Evolutionary conservation across 176 grass and related monocot species (phyloP), one percentile per base, ranked within the genome.

Genomic region (Musa schizocarpa): DNA sequence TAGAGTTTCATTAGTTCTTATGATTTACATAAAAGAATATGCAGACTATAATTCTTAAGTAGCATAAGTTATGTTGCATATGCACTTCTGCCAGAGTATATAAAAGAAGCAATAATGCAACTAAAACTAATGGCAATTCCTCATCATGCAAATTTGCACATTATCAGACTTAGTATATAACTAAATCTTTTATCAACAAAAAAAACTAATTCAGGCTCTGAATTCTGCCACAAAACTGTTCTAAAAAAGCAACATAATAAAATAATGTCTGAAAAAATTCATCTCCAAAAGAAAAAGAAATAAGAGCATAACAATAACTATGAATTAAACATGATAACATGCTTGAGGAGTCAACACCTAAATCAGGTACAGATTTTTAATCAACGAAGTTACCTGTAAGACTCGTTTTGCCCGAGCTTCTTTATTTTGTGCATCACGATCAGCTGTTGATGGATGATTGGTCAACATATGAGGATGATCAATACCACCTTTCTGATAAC

Each of bases 381-480:
- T 74, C 72, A 67, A 84, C 59, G 2, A 83, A 77, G 57, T 27
- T 86, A 94, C 96, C 91, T 99, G 96, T 6, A 87, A 80, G 75
- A 99, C 91, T 53, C 96, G 96, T 53, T 87, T 82, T 84, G 94
- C 91, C 53, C 96, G 88, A 79, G 96, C 96, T 88, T 99, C 96
- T 75, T 85, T 90, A 52, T 95, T 99, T 80, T 99, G 96, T 62
- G 90, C 96, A 92, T 99, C 85, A 73, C 87, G 88, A 3, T 99
- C 96, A 1, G 79, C 85, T 68, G 74, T 85, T 64, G 96, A 92
- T 49, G 96, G 91, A 85, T 95, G 86, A 78, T 89, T 99, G 48
- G 95, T 95, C 77, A 99, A 86, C 58, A 84, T 88, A 87, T 99
- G 96, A 78, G 78, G 79, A 94, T 99, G 96, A 81, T 50, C 87